Conservation (phyloP, 257 asterid genomes). For the Fraxinus excelsior region DNA sequence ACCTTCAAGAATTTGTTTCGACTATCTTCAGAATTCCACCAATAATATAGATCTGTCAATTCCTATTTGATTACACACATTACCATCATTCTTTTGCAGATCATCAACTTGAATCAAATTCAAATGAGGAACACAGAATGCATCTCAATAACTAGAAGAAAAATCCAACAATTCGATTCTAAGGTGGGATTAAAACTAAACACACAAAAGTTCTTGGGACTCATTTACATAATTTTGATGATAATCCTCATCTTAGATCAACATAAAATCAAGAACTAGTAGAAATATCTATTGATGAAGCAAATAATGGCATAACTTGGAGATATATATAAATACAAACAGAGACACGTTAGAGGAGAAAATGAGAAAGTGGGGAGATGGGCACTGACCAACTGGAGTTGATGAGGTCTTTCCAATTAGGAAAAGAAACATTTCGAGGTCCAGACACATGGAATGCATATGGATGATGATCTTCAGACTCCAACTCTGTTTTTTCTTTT, state of each 20-base stretch:
- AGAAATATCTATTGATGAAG: too few species aligned
- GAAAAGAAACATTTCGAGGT: constrained; percentile 71
- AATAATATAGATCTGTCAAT: neutral
- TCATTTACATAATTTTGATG: neutral
- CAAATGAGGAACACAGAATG: neutral
- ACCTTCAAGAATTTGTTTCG: neutral
- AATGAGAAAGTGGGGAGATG: neutral
- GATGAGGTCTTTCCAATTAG: constrained; percentile 74
- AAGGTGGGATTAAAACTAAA: neutral
- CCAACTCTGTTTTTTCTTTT: constrained; percentile 23
- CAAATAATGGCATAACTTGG: too few species aligned
- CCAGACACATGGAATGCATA: constrained; percentile 81
- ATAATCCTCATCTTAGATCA: neutral
- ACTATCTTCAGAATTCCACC: neutral
- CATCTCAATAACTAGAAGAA: neutral
- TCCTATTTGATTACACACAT: neutral
- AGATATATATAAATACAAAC: neutral
- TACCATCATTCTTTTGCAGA: neutral
- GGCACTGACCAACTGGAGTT: constrained; percentile 64
- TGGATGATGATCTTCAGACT: constrained; percentile 41
- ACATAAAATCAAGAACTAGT: neutral
- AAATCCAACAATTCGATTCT: neutral
- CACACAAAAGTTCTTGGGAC: neutral
- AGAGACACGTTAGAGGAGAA: neutral
- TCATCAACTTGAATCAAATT: neutral